Conservation (phyloP, 1,139 yeast genomes). For the Meyerozyma elateridarum region DNA sequence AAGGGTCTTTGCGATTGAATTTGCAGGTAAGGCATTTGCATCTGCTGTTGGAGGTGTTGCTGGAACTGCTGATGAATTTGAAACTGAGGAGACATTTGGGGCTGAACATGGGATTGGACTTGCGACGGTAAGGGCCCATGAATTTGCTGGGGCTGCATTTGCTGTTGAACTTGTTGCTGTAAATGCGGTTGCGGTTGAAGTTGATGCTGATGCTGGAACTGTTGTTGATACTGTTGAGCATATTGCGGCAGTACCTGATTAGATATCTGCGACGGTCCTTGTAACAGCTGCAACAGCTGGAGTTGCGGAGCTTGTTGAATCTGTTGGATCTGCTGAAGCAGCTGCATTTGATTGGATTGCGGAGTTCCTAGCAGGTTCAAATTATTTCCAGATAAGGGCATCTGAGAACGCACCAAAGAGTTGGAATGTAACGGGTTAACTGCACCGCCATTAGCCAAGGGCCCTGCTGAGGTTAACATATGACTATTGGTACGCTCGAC, state of each 20-base stretch:
- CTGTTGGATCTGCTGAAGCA: conserved; percentile 8
- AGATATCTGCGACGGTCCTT: conserved; percentile 7
- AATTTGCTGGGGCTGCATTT: conserved; percentile 8
- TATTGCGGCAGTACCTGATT: conserved; percentile 7
- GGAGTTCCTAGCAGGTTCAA: background rate
- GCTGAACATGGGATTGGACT: conserved; percentile 7
- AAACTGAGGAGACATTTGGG: conserved; percentile 7
- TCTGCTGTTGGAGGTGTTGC: conserved; percentile 7
- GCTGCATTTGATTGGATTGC: conserved; percentile 4
- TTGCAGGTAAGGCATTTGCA: conserved; percentile 7
- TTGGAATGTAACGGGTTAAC: too few relatives aligned
- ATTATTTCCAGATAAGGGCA: background rate
- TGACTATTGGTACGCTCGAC: conserved; percentile 2
- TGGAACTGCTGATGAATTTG: conserved; percentile 12
- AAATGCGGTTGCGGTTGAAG: conserved; percentile 11
- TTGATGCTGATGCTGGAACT: conserved; percentile 9
- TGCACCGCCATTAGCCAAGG: too few relatives aligned
- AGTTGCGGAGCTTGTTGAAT: conserved; percentile 8
- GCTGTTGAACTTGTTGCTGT: conserved; percentile 6
- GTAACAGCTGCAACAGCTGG: conserved; percentile 7
- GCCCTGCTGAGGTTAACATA: too few relatives aligned
- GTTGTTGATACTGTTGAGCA: conserved; percentile 3
- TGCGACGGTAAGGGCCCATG: conserved; percentile 9
- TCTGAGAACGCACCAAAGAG: too few relatives aligned
- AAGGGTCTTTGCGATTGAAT: conserved; percentile 7